Conservation (phyloP, 192 early-diverging fungal species). For the Lunasporangiospora selenospora region DNA sequence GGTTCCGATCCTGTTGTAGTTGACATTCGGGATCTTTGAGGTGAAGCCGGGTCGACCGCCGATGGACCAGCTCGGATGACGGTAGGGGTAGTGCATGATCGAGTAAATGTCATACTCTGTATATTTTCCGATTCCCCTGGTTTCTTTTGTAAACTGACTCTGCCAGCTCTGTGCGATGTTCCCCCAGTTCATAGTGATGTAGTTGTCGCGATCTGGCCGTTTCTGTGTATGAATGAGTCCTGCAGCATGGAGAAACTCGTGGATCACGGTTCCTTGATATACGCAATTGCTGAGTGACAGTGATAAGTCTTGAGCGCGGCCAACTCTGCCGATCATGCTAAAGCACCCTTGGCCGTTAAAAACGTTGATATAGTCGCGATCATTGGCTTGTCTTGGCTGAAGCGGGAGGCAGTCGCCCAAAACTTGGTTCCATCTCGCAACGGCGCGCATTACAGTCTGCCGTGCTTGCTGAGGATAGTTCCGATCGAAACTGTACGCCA, state of each 20-base stretch:
- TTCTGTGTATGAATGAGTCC: constrained; percentile 32
- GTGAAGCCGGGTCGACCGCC: constrained; percentile 20
- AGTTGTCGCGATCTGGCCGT: constrained; percentile 29
- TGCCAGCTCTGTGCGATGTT: constrained; percentile 21
- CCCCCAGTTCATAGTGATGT: constrained; percentile 17
- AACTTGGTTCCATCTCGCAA: constrained; percentile 30
- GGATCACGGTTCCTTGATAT: constrained; percentile 24
- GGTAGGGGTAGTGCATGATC: constrained; percentile 26
- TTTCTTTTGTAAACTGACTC: constrained; percentile 14
- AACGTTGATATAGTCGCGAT: constrained; percentile 30
- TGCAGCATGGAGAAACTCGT: constrained; percentile 24
- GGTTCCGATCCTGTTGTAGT: constrained; percentile 16
- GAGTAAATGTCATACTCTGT: constrained; percentile 27
- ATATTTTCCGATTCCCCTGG: constrained; percentile 16
- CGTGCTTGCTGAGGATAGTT: constrained; percentile 27
- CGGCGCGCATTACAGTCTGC: constrained; percentile 16
- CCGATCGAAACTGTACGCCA: constrained; percentile 25
- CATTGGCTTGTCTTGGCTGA: constrained; percentile 14
- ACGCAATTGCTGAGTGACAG: constrained; percentile 16
- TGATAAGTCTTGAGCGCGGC: constrained; percentile 12
- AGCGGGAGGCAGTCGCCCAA: constrained; percentile 28
- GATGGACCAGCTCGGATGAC: constrained; percentile 17
- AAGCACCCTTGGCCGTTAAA: constrained; percentile 13
- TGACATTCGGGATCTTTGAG: constrained; percentile 13
- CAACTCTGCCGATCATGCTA: constrained; percentile 22